phyloP scores from a whole-genome alignment of 208 protist species.

The Crithidia sp. region DNA sequence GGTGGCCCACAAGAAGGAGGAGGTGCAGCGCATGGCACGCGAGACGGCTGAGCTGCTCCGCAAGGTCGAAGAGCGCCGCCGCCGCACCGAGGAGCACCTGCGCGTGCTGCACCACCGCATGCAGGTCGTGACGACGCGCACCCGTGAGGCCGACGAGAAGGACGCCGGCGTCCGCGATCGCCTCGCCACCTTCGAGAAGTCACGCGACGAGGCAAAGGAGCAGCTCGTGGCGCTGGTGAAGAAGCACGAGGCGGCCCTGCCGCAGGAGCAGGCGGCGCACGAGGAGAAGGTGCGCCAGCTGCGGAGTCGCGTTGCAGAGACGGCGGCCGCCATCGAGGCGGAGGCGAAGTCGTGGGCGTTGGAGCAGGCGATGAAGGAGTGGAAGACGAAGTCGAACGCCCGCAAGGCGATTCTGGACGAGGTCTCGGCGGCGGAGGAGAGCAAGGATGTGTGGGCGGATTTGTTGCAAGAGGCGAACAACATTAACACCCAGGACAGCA shows the following conservation, averaged over 20 bases:
- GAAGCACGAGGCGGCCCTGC: slow-evolving; percentile 56
- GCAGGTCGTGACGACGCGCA: slow-evolving; percentile 35
- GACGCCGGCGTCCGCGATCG: slow-evolving; percentile 56
- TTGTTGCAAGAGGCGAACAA: slow-evolving; percentile 67
- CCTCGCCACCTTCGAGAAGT: slow-evolving; percentile 48
- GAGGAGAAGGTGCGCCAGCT: slow-evolving; percentile 49
- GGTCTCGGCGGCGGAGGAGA: slow-evolving; percentile 50
- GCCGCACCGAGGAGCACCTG: slow-evolving; percentile 75
- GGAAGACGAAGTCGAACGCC: slow-evolving; percentile 65
- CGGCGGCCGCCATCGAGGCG: slow-evolving; percentile 48
- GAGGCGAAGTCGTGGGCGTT: slow-evolving; percentile 84
- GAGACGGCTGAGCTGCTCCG: slow-evolving; percentile 60
- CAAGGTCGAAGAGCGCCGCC: slow-evolving; percentile 76
- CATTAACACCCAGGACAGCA: slow-evolving; percentile 49
- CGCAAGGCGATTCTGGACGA: slow-evolving; percentile 68
- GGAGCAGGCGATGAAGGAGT: slow-evolving; percentile 71
- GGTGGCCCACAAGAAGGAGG: slow-evolving; percentile 65
- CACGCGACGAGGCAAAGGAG: slow-evolving; percentile 52
- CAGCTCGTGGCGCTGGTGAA: slow-evolving; percentile 52
- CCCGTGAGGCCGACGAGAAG: slow-evolving; percentile 57
- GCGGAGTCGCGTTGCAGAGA: slow-evolving; percentile 53
- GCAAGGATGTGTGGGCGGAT: slow-evolving; percentile 74
- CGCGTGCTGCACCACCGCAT: slow-evolving; percentile 60
- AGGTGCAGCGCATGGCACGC: slow-evolving; percentile 64
- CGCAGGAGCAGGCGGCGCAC: slow-evolving; percentile 53